Evolutionary conservation across 1,284 basidiomycete species (phyloP), one percentile per base, ranked within the genome.

Genomic region (Marasmius tenuissimus): DNA sequence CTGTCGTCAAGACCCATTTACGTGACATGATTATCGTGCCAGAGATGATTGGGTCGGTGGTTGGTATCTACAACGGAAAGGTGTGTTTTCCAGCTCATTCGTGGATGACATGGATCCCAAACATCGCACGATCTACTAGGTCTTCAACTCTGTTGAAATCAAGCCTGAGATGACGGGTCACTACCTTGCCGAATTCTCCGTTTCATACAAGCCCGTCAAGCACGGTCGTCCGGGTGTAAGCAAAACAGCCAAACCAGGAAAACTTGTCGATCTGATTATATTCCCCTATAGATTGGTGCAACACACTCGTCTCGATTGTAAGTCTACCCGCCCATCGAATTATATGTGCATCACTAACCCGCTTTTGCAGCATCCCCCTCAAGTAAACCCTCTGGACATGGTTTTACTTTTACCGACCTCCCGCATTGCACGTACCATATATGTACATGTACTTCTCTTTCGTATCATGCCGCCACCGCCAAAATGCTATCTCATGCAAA

Each of bases 21-120:
- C 95, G 97, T 76, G 91, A 99, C 84, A 99, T 99, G 97, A 96
- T 98, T 79, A 91, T 99, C 77, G 97, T 99, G 66, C 97, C 97
- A 61, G 97, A 99, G 85, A 99, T 99, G 97, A 98, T 99, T 78
- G 97, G 97, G 68, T 92, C 89, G 70, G 93, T 97, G 67, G 88
- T 97, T 69, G 96, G 95, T 70, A 96, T 97, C 76, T 99, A 99
- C 91, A 97, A 96, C 76, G 96, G 96, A 73, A 96, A 96, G 88
- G 91, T 93, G 70, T 69, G 76, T 70, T 61, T 27, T 33, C 27
- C 48, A 9, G 53, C 40, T 27, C 18, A 35, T 39, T 7, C 40
- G 54, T 42, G 27, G 12, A 14, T 18, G 9, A 39, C 27, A 18
- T 6, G 37, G 7, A 56, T 34, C 10, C 58, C 58, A 27, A 60